Evolutionary conservation across 805 yeast genomes (phyloP).

Genomic region (Metschnikowia henanensis): DNA sequence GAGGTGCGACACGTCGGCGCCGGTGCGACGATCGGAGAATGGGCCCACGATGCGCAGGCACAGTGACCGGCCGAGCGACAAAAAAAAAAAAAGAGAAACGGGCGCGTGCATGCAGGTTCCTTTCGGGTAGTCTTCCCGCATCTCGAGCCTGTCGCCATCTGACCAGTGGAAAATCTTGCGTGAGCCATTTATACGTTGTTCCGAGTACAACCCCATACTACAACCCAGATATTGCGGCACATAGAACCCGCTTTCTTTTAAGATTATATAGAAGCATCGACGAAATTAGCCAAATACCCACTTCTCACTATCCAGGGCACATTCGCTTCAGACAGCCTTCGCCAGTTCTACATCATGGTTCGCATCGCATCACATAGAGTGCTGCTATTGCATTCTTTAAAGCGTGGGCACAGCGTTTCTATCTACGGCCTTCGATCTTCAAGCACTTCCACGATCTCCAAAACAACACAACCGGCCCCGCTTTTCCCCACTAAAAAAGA

Average conservation of each 20-base stretch:
- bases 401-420: conserved; percentile 2
- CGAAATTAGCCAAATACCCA: no score
- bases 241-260: not conserved
- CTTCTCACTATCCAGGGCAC: not conserved
- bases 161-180: conserved; percentile 7
- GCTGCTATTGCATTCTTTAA: conserved; percentile 7
- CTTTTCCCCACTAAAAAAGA: conserved; percentile 6
- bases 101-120: conserved; percentile 1
- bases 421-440: not conserved
- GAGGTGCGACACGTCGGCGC: no score
- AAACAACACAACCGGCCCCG: not conserved
- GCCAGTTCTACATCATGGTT: conserved; percentile 4
- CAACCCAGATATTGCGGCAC: not conserved
- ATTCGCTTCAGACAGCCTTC: not conserved
- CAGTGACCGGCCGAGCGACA: no score
- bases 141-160: conserved; percentile 9
- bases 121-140: conserved; percentile 2
- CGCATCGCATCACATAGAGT: conserved; percentile 6
- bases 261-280: not conserved
- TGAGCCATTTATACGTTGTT: not conserved
- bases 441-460: conserved; percentile 4
- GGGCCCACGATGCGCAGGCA: not conserved
- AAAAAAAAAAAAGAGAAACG: not conserved
- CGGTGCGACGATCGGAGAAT: conserved; percentile 10
- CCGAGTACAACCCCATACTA: not conserved